Evolutionary conservation across 2,329 filamentous ascomycete species (phyloP).

Genomic region (Teratosphaeria epicoccoides): DNA sequence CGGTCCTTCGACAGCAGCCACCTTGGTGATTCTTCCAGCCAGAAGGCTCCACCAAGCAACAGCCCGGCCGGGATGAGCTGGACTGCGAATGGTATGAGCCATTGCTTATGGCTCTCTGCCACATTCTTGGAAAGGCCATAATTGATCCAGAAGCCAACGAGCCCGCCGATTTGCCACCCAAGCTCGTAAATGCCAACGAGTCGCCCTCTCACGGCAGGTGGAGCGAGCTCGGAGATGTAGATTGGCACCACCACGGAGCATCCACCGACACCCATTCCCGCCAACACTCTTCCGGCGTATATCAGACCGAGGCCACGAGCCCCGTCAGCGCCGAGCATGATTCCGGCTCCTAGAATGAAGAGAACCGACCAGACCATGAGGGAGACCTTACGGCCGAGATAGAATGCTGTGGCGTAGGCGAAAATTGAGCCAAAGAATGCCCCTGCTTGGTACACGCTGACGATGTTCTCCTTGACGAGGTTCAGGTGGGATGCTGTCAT

Average conservation of each 20-base stretch:
- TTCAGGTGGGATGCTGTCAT: conserved; percentile 42
- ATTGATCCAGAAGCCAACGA: conserved; percentile 31
- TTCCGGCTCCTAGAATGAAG: conserved; percentile 59
- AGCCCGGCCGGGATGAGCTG: conserved; percentile 58
- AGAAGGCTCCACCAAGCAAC: conserved; percentile 37
- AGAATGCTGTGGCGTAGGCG: conserved; percentile 57
- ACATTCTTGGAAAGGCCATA: conserved; percentile 36
- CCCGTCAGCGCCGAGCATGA: conserved; percentile 59
- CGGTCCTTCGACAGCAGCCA: conserved; percentile 35
- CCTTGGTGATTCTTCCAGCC: conserved; percentile 35
- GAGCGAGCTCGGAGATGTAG: conserved; percentile 49
- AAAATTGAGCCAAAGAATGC: conserved; percentile 71
- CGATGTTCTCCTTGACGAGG: conserved; percentile 62
- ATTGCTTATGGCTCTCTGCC: conserved; percentile 33
- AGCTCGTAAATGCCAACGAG: conserved; percentile 50
- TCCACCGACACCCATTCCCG: conserved; percentile 47
- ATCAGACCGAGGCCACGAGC: conserved; percentile 52
- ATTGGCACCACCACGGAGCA: conserved; percentile 48
- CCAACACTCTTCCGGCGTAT: conserved; percentile 47
- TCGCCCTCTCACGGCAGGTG: conserved; percentile 48
- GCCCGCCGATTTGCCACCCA: conserved; percentile 43
- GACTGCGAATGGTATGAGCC: conserved; percentile 45
- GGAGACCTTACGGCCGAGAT: conserved; percentile 55
- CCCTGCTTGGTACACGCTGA: conserved; percentile 64
- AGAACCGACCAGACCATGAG: conserved; percentile 51